Evolutionary conservation across 352 stramenopile genomes (phyloP), one percentile per base, ranked within the genome.

Genomic region (Ophiocytium majus): DNA sequence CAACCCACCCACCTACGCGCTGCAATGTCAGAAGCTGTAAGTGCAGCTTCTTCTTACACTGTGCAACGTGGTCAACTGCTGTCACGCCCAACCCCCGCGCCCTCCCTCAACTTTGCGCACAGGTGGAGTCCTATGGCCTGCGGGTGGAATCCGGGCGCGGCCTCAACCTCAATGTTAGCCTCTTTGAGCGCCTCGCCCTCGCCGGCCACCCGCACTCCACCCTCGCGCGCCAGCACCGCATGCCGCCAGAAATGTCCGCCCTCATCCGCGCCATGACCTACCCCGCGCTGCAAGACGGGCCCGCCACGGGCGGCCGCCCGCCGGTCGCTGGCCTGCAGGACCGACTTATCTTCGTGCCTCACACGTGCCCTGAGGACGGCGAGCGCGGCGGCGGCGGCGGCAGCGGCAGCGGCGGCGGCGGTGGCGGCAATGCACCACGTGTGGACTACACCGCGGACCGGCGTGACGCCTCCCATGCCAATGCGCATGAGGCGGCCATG

Each of bases 181-280:
- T 95, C 36, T 95, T 95, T 89, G 92, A 95, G 83, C 89, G 92
- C 10, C 84, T 95, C 17, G 90, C 76, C 43, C 79, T 64, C 23
- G 34, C 28, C 9, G 63, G 82, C 36, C 81, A 85, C n/a, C 80
- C 76, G 50, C 66, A 84, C 49, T 76, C 81, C 10, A 86, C 66
- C 28, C 80, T 95, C 50, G 90, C 91, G 74, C 74, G 83, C 81
- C 92, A 95, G 80, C 91, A 93, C 43, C 89, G 93, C 23, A 95
- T 95, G 93, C 89, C 90, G 23, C 92, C 91, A 23, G 89, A 93
- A 80, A 93, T 87, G 0, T 87, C 83, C 5, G 80, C 63, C 1
- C 66, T 87, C 9, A 63, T 87, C 9, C 66, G 57, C n/a, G 83
- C 63, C 0, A 63, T 87, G 0, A 87, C 83, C 0, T 95, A 95